Percentiles rank a stretch among this genome's conserved stretches.
These are phyloP conservation scores for Pseudisothecium myosuroides DNA, from an alignment of 225 moss, liverwort and hornwort species.

Conservation along the genomic window DNA sequence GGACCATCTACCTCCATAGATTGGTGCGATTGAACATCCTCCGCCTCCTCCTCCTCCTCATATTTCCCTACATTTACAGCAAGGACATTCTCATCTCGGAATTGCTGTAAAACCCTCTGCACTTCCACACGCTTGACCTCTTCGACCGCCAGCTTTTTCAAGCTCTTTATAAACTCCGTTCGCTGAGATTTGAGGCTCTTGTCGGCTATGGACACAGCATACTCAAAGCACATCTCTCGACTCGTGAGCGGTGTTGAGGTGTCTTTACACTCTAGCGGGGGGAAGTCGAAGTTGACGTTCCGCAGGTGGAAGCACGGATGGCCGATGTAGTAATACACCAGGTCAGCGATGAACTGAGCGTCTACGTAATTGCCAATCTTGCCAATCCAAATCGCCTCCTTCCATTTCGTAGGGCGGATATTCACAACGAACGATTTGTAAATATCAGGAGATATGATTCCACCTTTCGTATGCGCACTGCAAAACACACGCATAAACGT, in stretches of 20 bases:
- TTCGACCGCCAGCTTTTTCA: not conserved
- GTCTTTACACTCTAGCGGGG: not conserved
- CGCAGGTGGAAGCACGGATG: not conserved
- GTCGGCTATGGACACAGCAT: not conserved
- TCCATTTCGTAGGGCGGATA: not conserved
- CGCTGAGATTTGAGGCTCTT: not conserved
- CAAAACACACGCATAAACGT: not conserved
- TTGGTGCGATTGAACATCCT: not conserved
- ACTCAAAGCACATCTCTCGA: not conserved
- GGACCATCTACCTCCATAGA: not conserved
- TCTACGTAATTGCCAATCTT: not conserved
- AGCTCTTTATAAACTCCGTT: not conserved
- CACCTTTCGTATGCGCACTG: not conserved
- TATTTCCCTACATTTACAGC: not conserved
- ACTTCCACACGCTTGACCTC: not conserved
- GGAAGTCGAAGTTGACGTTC: not conserved
- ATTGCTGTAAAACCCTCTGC: not conserved
- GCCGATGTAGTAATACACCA: not conserved
- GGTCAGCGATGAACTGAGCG: not conserved
- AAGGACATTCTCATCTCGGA: not conserved
- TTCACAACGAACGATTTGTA: not conserved
- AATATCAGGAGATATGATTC: not conserved
- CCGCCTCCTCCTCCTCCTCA: not conserved
- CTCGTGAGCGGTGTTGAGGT: not conserved
- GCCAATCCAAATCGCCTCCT: not conserved